These are phyloP conservation scores for Oryza glaberrima DNA, from an alignment of 176 grass and related monocot species.

Conservation along the genomic window DNA sequence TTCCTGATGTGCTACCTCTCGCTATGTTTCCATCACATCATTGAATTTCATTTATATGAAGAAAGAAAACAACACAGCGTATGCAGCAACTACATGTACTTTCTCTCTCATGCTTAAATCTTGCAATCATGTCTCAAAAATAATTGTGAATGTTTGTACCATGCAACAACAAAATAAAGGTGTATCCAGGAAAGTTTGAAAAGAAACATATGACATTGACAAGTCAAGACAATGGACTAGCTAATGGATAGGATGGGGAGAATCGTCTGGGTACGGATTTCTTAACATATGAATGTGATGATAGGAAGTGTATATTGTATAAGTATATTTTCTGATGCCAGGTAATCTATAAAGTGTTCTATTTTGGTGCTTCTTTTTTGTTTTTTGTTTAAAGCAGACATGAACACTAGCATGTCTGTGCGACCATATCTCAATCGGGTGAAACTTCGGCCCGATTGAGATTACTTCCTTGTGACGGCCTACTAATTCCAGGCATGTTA, in stretches of 20 bases:
- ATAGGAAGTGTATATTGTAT: conserved; percentile 8
- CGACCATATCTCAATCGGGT: too few relatives aligned
- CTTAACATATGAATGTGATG: conserved; percentile 24
- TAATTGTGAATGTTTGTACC: background rate
- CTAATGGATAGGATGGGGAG: conserved; percentile 32
- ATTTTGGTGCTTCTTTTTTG: conserved; percentile 9
- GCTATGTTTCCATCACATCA: conserved; percentile 17
- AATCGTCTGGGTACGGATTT: conserved; percentile 33
- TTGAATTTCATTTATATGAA: conserved; percentile 4
- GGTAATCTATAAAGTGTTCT: conserved; percentile 17
- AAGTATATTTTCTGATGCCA: conserved; percentile 11
- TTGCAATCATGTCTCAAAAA: background rate
- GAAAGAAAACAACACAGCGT: background rate
- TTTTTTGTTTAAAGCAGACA: conserved; percentile 9
- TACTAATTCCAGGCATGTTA: too few relatives aligned
- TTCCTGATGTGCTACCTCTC: background rate
- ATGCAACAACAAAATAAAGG: background rate
- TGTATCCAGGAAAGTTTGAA: conserved; percentile 4
- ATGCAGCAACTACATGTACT: background rate
- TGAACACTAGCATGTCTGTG: background rate
- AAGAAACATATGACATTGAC: conserved; percentile 45
- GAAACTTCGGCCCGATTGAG: too few relatives aligned
- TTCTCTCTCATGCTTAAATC: background rate
- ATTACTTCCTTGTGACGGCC: too few relatives aligned
- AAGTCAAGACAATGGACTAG: conserved; percentile 22